phyloP scores from a whole-genome alignment of 2,329 filamentous ascomycete genomes.

The Aspergillus sp. region DNA sequence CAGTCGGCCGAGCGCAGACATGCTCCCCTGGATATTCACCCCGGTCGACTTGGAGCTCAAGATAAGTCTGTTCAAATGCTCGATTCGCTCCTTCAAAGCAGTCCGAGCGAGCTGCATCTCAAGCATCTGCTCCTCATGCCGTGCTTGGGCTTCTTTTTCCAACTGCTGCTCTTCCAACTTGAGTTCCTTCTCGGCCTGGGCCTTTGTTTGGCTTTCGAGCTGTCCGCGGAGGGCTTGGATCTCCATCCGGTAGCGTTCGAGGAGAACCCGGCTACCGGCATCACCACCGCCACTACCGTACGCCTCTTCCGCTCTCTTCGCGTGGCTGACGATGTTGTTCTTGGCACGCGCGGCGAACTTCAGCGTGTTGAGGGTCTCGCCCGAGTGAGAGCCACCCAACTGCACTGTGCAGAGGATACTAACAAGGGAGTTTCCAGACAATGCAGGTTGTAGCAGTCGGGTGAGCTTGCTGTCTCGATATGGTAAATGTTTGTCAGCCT shows the following conservation, averaged over 20 bases:
- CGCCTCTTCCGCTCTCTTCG: constrained; percentile 90
- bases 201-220: constrained; percentile 77
- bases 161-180: constrained; percentile 71
- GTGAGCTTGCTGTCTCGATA: constrained; percentile 98
- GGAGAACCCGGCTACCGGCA: constrained; percentile 77
- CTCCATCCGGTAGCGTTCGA: constrained; percentile 92
- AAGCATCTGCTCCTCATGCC: constrained; percentile 95
- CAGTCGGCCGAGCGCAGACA: constrained; percentile 66
- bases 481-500: constrained; percentile 80
- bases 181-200: constrained; percentile 59
- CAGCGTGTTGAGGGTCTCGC: constrained; percentile 90
- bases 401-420: constrained; percentile 98
- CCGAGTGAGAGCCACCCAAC: constrained; percentile 77
- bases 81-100: constrained; percentile 93
- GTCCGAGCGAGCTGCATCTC: constrained; percentile 98
- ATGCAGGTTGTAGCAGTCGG: constrained; percentile 81
- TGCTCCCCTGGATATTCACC: constrained; percentile 76
- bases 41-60: constrained; percentile 93
- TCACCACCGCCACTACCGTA: constrained; percentile 73
- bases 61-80: constrained; percentile 92
- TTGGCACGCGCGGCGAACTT: constrained; percentile 96
- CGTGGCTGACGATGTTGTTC: constrained; percentile 97
- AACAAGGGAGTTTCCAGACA: constrained; percentile 90
- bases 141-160: constrained; percentile 76
- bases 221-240: constrained; percentile 79